These are phyloP conservation scores for Skeletonema marinoi DNA, from an alignment of 108 stramenopile species.

Conservation along the genomic window DNA sequence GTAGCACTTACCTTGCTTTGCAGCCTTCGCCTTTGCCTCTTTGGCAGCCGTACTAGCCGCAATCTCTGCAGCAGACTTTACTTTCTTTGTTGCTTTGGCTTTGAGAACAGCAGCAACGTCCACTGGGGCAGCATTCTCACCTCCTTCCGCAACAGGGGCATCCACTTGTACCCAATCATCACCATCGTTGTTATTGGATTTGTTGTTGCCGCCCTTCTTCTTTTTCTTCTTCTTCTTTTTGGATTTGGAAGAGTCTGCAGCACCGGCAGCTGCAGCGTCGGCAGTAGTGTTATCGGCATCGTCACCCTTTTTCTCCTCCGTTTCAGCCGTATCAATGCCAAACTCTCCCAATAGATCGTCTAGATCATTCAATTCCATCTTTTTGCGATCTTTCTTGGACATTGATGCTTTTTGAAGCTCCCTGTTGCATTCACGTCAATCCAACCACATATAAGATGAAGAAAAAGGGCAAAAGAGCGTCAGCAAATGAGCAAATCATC, in stretches of 20 bases:
- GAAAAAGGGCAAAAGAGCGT: not conserved
- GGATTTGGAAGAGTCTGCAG: not conserved
- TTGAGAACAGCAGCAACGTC: constrained; percentile 46
- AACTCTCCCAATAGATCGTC: constrained; percentile 49
- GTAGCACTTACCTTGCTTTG: constrained; percentile 18
- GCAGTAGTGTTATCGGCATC: constrained; percentile 1
- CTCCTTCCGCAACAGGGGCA: constrained; percentile 4
- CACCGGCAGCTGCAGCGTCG: not conserved
- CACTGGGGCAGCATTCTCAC: constrained; percentile 16
- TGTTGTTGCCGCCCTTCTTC: constrained; percentile 30
- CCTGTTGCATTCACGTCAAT: not conserved
- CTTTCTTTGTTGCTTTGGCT: constrained; percentile 27
- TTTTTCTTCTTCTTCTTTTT: constrained; percentile 41
- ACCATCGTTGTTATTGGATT: not conserved
- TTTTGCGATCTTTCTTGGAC: constrained; percentile 49
- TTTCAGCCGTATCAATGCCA: constrained; percentile 10
- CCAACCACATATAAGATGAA: not conserved
- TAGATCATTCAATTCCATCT: constrained; percentile 34
- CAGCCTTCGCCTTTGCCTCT: constrained; percentile 53
- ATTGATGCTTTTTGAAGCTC: constrained; percentile 21
- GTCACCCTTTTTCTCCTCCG: constrained; percentile 23
- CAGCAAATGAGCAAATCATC: not conserved
- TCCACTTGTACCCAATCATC: constrained; percentile 44
- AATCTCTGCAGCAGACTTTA: constrained; percentile 28
- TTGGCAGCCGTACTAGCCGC: constrained; percentile 41